Conservation (phyloP, 2,329 filamentous ascomycete species). For the Phoma sp. region DNA sequence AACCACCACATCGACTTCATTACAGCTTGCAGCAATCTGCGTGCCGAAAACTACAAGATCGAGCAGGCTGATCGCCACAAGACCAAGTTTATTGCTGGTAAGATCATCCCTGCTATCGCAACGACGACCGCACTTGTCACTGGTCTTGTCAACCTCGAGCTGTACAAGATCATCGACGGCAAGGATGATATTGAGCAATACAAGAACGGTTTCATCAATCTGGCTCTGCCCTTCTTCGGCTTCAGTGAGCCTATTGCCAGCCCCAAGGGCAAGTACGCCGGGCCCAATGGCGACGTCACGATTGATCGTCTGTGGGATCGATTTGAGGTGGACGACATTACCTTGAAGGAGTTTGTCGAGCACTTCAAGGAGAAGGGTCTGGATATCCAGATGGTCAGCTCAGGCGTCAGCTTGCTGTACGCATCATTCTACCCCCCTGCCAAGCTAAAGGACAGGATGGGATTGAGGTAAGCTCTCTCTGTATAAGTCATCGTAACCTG, state of each 20-base stretch:
- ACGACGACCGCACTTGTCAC: constrained; percentile 96
- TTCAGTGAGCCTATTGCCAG: constrained; percentile 97
- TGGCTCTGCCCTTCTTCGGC: constrained; percentile 95
- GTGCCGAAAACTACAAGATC: constrained; percentile 98
- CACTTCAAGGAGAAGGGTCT: constrained; percentile 81
- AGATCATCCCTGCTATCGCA: constrained; percentile 98
- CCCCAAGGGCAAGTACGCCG: constrained; percentile 88
- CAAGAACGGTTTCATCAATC: constrained; percentile 98
- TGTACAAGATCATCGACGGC: constrained; percentile 96
- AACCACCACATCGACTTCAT: constrained; percentile 99
- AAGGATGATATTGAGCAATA: constrained; percentile 98
- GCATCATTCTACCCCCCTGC: constrained; percentile 88
- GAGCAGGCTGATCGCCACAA: constrained; percentile 90
- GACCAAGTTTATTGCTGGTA: constrained; percentile 99
- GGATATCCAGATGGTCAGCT: constrained; percentile 89
- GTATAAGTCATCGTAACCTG: not conserved
- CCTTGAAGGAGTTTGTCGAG: constrained; percentile 80
- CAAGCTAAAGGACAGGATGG: constrained; percentile 80
- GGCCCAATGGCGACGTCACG: constrained; percentile 74
- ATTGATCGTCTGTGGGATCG: constrained; percentile 99
- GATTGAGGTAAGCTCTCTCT: constrained; percentile 64
- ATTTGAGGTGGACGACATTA: constrained; percentile 88
- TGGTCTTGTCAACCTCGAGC: constrained; percentile 86
- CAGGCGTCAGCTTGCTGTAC: constrained; percentile 93
- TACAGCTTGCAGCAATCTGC: constrained; percentile 92